Conservation (phyloP, 495 filamentous ascomycete genomes). For the Penicillium manginii region DNA sequence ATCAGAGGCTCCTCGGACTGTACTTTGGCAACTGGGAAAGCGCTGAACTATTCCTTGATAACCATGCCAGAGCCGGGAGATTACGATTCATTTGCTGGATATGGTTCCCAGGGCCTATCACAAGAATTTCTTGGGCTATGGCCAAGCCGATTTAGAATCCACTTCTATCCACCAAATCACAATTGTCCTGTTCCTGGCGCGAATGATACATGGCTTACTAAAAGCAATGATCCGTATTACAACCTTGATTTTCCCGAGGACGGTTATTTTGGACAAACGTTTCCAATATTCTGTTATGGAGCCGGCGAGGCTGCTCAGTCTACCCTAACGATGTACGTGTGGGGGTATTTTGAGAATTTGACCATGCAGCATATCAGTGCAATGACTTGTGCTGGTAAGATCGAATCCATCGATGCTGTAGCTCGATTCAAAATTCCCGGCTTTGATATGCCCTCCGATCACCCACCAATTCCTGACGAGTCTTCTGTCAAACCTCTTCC, state of each 20-base stretch:
- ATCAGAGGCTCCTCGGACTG: neutral
- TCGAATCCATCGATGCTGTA: constrained; percentile 9
- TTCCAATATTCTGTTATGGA: neutral
- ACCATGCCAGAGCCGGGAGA: neutral
- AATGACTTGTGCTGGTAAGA: constrained; percentile 7
- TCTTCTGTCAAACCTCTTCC: constrained; percentile 3
- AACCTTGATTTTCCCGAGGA: neutral
- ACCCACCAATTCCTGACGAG: constrained; percentile 12
- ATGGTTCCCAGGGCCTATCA: neutral
- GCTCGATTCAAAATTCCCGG: constrained; percentile 9
- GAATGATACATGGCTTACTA: neutral
- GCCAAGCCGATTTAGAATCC: neutral
- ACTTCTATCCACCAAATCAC: neutral
- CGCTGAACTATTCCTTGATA: neutral
- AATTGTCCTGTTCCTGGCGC: neutral
- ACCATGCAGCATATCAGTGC: constrained; percentile 4
- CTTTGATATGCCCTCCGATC: constrained; percentile 1
- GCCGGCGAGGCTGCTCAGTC: neutral
- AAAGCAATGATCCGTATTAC: neutral
- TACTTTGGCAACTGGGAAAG: neutral
- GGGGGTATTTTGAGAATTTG: constrained; percentile 1
- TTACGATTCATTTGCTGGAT: neutral
- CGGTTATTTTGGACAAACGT: neutral
- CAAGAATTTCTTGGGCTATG: neutral
- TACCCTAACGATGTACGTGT: constrained; percentile 1